Evolutionary conservation across 805 yeast species (phyloP), one percentile per base, ranked within the genome.

Genomic region (Saccharomycopsis babjevae): DNA sequence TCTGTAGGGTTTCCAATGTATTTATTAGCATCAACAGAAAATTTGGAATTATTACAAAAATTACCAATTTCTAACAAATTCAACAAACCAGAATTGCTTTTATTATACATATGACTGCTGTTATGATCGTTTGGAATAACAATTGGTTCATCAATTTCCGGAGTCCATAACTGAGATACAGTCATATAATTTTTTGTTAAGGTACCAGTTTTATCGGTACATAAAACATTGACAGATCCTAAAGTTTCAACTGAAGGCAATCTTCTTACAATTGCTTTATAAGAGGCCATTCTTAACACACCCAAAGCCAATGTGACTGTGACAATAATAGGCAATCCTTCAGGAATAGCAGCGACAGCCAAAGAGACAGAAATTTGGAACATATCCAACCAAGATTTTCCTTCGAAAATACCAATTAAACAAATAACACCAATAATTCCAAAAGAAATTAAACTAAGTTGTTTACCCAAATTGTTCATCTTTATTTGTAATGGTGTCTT

Each of bases 271-370:
- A 94, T 94, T 2, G 98, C 99, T 68, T 87, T 88, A 67, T 91
- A 86, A 59, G 83, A 84, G 5, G 99, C 97, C 99, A 94, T 94
- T 75, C 98, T 81, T 66, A 94, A 77, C 54, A 94, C 99, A 57
- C 99, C 99, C 25, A 94, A 77, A 0, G 99, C 99, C 65, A 94
- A 77, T 0, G 99, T 94, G 10, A 94, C 99, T 5, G 99, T 93
- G 50, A 94, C 99, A 71, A 94, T 94, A 68, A 94, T 94, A 0
- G 99, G 99, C 66, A 94, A 80, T 59, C 99, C 99, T 74, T 94
- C 99, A 5, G 99, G 99, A 67, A 94, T 94, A 3, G 99, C 99
- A 57, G 99, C 99, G 20, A 94, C 99, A 2, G 99, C 99, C 64
- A 94, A 78, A 1, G 97, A 91, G 10, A 94, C 99, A 1, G 97